Evolutionary conservation across 768 basidiomycete species (phyloP).

Genomic region (Suillus americanus): DNA sequence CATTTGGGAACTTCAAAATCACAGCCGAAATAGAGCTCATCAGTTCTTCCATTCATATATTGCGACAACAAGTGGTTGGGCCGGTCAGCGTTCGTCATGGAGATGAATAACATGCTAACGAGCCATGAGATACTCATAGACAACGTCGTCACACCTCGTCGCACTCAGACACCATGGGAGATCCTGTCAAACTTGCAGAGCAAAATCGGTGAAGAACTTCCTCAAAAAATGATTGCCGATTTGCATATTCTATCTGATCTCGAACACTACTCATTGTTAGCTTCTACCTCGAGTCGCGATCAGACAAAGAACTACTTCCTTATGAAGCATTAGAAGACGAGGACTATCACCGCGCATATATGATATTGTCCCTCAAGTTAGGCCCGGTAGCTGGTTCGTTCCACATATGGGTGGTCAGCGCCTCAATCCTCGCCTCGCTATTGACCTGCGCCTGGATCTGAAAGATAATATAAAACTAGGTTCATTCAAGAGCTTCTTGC

Average conservation of each 20-base stretch:
- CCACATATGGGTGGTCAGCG: slow-evolving; percentile 34
- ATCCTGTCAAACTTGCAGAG: neutral
- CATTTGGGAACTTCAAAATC: neutral
- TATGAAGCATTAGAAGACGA: slow-evolving; percentile 33
- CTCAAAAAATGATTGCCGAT: neutral
- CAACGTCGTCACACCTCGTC: slow-evolving; percentile 25
- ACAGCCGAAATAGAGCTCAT: neutral
- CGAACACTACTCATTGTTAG: slow-evolving; percentile 15
- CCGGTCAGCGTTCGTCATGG: slow-evolving; percentile 23
- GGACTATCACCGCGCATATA: slow-evolving; percentile 31
- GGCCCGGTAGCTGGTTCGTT: slow-evolving; percentile 29
- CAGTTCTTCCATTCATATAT: slow-evolving; percentile 25
- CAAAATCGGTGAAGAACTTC: neutral
- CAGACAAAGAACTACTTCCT: slow-evolving; percentile 30
- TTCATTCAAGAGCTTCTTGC: slow-evolving; percentile 2
- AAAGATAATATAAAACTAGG: neutral
- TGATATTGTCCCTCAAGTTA: slow-evolving; percentile 36
- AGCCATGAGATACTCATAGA: slow-evolving; percentile 31
- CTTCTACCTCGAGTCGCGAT: slow-evolving; percentile 24
- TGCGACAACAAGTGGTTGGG: slow-evolving; percentile 19
- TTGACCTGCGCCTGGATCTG: slow-evolving; percentile 25
- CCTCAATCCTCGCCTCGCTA: slow-evolving; percentile 24
- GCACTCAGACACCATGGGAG: slow-evolving; percentile 15
- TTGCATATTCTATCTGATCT: slow-evolving; percentile 6
- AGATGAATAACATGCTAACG: slow-evolving; percentile 18